These are phyloP conservation scores for Brasenia schreberi DNA, from an alignment of 164 flowering plant genomes.

Conservation along the genomic window DNA sequence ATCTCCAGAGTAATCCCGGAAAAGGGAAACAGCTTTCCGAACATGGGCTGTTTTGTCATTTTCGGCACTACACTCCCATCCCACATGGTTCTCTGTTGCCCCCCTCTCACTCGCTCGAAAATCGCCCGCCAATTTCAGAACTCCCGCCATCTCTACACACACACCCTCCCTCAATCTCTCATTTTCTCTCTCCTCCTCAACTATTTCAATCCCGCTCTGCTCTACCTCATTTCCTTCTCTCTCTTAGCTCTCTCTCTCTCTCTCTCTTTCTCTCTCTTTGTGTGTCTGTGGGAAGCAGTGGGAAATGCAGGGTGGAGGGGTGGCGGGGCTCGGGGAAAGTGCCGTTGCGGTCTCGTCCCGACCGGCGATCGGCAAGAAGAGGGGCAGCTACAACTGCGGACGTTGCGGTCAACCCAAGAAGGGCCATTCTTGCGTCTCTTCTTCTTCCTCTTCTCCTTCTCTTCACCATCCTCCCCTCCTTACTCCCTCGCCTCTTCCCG, in stretches of 20 bases:
- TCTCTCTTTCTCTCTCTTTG: neutral
- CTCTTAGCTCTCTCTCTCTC: neutral
- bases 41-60: no score
- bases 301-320: neutral
- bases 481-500: slow-evolving; percentile 1
- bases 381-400: slow-evolving; percentile 87
- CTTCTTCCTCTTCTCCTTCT: slow-evolving; percentile 7
- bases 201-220: neutral
- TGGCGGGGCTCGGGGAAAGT: neutral
- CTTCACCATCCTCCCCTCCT: slow-evolving; percentile 6
- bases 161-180: slow-evolving; percentile 1
- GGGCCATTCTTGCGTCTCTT: slow-evolving; percentile 52
- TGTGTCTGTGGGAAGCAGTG: neutral
- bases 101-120: neutral
- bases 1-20: no score
- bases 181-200: neutral
- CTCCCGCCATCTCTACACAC: neutral
- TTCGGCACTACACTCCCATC: no score
- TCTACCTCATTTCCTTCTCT: neutral
- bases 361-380: slow-evolving; percentile 26
- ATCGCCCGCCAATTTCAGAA: neutral
- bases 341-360: neutral
- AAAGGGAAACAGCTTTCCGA: no score
- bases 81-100: neutral
- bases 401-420: slow-evolving; percentile 86